A percentile compares a stretch with the other conserved stretches of the same genome.
phyloP scores from a whole-genome alignment of 2,329 filamentous ascomycete species.

The Phialophora expanda region DNA sequence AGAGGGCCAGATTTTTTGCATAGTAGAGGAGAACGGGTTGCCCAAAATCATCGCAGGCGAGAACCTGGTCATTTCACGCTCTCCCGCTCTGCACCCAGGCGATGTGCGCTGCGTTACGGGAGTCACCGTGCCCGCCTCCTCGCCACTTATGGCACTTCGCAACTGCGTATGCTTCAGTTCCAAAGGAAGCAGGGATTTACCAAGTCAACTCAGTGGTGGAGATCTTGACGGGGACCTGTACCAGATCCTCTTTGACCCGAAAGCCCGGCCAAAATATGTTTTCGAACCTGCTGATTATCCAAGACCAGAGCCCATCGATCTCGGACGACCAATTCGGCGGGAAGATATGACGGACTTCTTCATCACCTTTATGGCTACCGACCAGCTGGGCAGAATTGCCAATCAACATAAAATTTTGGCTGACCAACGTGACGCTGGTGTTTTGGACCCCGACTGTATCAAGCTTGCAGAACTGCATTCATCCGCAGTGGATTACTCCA shows the following conservation, averaged over 20 bases:
- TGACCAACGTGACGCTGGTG: slow-evolving; percentile 62
- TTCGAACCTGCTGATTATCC: slow-evolving; percentile 73
- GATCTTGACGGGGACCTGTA: slow-evolving; percentile 85
- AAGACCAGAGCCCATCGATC: slow-evolving; percentile 59
- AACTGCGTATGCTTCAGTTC: slow-evolving; percentile 83
- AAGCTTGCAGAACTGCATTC: slow-evolving; percentile 69
- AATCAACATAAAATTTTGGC: slow-evolving; percentile 68
- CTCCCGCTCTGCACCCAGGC: slow-evolving; percentile 79
- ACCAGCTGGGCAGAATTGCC: slow-evolving; percentile 70
- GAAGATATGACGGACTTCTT: slow-evolving; percentile 81
- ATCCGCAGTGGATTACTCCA: slow-evolving; percentile 75
- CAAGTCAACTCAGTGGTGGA: slow-evolving; percentile 78
- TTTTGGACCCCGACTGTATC: slow-evolving; percentile 58
- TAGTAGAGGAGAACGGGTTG: slow-evolving; percentile 54
- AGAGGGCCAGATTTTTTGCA: slow-evolving; percentile 72
- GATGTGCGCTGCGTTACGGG: slow-evolving; percentile 73
- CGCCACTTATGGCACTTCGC: slow-evolving; percentile 64
- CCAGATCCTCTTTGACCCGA: slow-evolving; percentile 74
- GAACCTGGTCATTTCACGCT: slow-evolving; percentile 71
- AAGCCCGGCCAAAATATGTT: slow-evolving; percentile 9
- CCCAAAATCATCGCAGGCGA: slow-evolving; percentile 45
- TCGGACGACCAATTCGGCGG: slow-evolving; percentile 64
- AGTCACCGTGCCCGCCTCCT: slow-evolving; percentile 62
- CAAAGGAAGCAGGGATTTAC: slow-evolving; percentile 72
- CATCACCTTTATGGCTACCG: slow-evolving; percentile 73